A percentile compares a stretch with the other conserved stretches of the same genome.
These are phyloP conservation scores for Myxozyma mucilagina DNA, from an alignment of 805 yeast genomes.

Conservation along the genomic window DNA sequence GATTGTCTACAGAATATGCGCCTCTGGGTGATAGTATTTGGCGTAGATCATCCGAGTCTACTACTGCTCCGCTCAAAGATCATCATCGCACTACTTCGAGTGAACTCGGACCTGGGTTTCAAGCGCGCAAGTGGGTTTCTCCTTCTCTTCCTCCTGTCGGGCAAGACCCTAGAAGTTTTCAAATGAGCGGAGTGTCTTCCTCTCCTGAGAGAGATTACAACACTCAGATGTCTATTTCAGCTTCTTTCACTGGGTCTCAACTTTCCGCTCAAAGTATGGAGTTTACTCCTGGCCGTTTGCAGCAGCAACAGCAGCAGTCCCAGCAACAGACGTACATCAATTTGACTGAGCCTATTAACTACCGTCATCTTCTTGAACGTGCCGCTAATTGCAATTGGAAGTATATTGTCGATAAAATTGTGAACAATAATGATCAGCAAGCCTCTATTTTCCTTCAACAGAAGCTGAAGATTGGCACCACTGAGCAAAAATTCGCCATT, in stretches of 20 bases:
- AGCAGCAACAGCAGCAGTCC: conserved; percentile 1
- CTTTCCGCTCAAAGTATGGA: conserved; percentile 27
- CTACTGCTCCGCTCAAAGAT: background rate
- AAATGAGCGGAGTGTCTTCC: background rate
- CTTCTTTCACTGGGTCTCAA: conserved; percentile 9
- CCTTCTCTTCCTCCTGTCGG: background rate
- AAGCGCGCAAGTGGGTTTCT: background rate
- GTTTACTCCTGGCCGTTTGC: conserved; percentile 14
- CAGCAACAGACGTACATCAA: conserved; percentile 10
- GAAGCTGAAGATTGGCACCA: conserved; percentile 39
- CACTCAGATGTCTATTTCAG: background rate
- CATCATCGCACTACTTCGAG: conserved; percentile 1
- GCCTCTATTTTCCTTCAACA: conserved; percentile 47
- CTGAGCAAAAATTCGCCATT: conserved; percentile 38
- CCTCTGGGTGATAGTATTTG: conserved; percentile 25
- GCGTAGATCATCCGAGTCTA: conserved; percentile 5
- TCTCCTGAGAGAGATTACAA: conserved; percentile 12
- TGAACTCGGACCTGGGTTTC: background rate
- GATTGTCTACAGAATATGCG: conserved; percentile 18
- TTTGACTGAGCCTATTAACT: conserved; percentile 37
- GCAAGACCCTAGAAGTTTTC: background rate
- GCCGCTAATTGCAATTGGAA: conserved; percentile 39
- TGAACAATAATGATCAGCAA: conserved; percentile 44
- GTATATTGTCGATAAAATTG: conserved; percentile 39
- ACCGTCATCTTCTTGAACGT: conserved; percentile 38